phyloP scores from a whole-genome alignment of 495 filamentous ascomycete species.

The Penicillium daleae region DNA sequence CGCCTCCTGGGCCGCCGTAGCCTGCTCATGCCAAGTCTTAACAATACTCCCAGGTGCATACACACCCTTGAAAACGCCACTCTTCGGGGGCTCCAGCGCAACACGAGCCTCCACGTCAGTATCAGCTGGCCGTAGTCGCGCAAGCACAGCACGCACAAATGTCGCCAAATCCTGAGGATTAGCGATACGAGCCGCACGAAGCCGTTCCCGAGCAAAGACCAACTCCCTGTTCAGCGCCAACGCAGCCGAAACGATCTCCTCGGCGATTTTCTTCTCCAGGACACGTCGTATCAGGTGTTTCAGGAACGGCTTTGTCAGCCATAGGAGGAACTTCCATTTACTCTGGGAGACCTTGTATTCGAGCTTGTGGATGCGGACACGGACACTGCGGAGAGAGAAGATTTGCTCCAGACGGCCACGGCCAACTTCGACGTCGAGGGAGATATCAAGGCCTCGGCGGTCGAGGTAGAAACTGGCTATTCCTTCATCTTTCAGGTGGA shows the following conservation, averaged over 20 bases:
- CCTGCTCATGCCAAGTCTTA: constrained; percentile 85
- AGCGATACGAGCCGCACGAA: constrained; percentile 82
- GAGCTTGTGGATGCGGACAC: constrained; percentile 84
- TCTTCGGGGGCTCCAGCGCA: constrained; percentile 63
- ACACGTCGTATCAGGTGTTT: constrained; percentile 77
- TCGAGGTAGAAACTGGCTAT: constrained; percentile 85
- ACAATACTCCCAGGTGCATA: constrained; percentile 89
- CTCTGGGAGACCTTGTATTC: constrained; percentile 74
- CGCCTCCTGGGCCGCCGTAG: constrained; percentile 64
- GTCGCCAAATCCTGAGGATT: constrained; percentile 78
- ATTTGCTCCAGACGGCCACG: constrained; percentile 76
- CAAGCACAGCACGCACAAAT: constrained; percentile 79
- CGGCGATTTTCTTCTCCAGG: constrained; percentile 77
- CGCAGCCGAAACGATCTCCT: constrained; percentile 68
- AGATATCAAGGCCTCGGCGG: constrained; percentile 82
- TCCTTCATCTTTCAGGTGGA: constrained; percentile 75
- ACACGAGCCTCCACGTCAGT: constrained; percentile 73
- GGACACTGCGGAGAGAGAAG: constrained; percentile 72
- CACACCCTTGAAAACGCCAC: constrained; percentile 76
- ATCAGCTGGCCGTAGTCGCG: constrained; percentile 71
- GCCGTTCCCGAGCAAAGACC: constrained; percentile 80
- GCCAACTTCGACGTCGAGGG: constrained; percentile 79
- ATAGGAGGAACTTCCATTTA: constrained; percentile 75
- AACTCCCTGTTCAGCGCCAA: constrained; percentile 81
- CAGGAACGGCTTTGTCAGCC: constrained; percentile 84